These are phyloP conservation scores for Didymella exigua DNA, from an alignment of 2,329 filamentous ascomycete genomes.

Conservation along the genomic window DNA sequence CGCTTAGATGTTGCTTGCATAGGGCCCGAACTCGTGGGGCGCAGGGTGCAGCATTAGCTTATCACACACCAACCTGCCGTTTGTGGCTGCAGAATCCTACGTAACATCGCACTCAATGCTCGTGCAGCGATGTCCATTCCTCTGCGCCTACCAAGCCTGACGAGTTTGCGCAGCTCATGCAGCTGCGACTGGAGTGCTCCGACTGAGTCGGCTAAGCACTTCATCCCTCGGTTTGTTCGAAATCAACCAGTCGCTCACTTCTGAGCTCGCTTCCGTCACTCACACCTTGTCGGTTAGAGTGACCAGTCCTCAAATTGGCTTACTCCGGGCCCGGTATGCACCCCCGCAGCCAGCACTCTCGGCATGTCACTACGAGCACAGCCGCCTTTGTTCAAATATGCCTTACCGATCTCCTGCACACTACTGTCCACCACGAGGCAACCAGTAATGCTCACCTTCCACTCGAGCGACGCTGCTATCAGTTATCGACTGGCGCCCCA, in stretches of 20 bases:
- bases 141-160: no score
- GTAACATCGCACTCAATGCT: neutral
- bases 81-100: neutral
- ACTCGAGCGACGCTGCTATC: neutral
- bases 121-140: neutral
- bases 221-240: no score
- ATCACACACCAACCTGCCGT: neutral
- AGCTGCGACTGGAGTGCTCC: no score
- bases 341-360: neutral
- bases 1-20: neutral
- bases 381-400: neutral
- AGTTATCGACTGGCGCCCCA: neutral
- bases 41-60: neutral
- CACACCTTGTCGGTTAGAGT: neutral
- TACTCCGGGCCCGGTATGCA: neutral
- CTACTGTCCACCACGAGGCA: neutral
- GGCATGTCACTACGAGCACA: neutral
- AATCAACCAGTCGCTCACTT: no score
- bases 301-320: neutral
- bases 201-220: no score
- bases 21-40: neutral
- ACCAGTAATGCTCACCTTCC: neutral
- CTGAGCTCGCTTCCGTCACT: neutral
- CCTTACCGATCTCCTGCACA: neutral
- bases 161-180: no score